Base-by-base conservation (phyloP, 208 protist species). In the Trypanosoma avium region DNA sequence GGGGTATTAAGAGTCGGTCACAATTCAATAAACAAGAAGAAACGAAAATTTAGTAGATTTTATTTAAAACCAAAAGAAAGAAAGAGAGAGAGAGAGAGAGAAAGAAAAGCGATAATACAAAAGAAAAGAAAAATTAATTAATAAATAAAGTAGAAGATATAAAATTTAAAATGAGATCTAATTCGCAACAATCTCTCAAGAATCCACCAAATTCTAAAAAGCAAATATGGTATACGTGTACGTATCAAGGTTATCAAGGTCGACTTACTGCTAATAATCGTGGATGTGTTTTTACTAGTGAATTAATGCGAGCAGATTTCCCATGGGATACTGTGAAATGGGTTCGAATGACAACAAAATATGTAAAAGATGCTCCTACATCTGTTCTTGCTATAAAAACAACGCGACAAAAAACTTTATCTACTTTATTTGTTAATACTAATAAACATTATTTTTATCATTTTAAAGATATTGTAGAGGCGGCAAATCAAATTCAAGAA, bases 401-500 rank as follows among this genome's bases (percentile, higher is more conserved):
- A 3, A 53, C 65, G 8, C 27, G 26, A 1, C 46, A 67, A 3
- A 61, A 70, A 55, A 33, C 21, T 10, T 58, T 55, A 50, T 74
- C 49, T 21, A 46, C 22, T 46, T 38, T 45, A 49, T 46, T 63
- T 36, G 29, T 55, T 32, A 40, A 21, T 64, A 6, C 73, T 73
- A 66, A 67, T 22, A 71, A 78, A 53, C 87, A 86, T 60, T 88
- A 84, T 53, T 90, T 95, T 55, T 92, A 90, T 48, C 65, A 77
- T 17, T 92, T 95, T 52, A 67, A 90, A 10, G 86, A 95, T 54
- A 75, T 95, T 38, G 78, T 95, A 1, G 71, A 75, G 2, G 82
- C 71, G 13, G 70, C 84, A 52, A 83, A 82, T 42, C 54, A 61
- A 49, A 32, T 81, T 57, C 71, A 68, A 66, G 24, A 32, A 64